phyloP scores from a whole-genome alignment of 23 red algal species.

The Gracilaria domingensis region DNA sequence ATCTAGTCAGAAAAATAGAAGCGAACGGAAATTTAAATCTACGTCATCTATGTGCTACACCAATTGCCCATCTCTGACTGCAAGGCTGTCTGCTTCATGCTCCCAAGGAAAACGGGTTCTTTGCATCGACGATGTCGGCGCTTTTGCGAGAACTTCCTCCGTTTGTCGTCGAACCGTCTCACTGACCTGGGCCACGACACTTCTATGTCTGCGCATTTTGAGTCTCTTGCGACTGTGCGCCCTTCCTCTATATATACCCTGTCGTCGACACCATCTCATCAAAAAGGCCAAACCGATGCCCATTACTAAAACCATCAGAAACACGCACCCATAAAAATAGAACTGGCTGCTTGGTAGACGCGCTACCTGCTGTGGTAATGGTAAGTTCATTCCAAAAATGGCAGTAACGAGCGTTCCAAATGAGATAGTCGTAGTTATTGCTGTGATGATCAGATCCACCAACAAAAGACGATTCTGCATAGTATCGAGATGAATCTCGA shows the following conservation, averaged over 20 bases:
- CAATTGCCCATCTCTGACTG: slow-evolving; percentile 14
- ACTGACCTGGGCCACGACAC: neutral
- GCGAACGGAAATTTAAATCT: neutral
- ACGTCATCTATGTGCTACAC: neutral
- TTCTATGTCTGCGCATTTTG: neutral
- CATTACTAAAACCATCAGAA: slow-evolving; percentile 45
- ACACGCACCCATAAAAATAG: slow-evolving; percentile 74
- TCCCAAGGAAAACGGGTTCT: slow-evolving; percentile 1
- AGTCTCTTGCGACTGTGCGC: neutral
- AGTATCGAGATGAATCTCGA: slow-evolving; percentile 93
- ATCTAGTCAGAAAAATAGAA: neutral
- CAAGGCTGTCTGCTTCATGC: neutral
- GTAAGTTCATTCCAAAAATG: slow-evolving; percentile 96
- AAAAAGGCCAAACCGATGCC: slow-evolving; percentile 43
- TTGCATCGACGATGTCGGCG: neutral
- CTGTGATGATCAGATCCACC: slow-evolving; percentile 82
- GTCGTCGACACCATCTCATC: slow-evolving; percentile 56
- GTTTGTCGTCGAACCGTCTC: slow-evolving; percentile 12
- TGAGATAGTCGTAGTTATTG: slow-evolving; percentile 69
- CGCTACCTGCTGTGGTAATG: slow-evolving; percentile 57
- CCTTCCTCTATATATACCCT: slow-evolving; percentile 56
- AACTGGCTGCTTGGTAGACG: slow-evolving; percentile 62
- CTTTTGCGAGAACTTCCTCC: slow-evolving; percentile 26
- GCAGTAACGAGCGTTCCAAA: slow-evolving; percentile 79
- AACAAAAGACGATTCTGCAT: slow-evolving; percentile 92